These are phyloP conservation scores for Sporothrix schenckii DNA, from an alignment of 2,329 filamentous ascomycete genomes.

Conservation along the genomic window DNA sequence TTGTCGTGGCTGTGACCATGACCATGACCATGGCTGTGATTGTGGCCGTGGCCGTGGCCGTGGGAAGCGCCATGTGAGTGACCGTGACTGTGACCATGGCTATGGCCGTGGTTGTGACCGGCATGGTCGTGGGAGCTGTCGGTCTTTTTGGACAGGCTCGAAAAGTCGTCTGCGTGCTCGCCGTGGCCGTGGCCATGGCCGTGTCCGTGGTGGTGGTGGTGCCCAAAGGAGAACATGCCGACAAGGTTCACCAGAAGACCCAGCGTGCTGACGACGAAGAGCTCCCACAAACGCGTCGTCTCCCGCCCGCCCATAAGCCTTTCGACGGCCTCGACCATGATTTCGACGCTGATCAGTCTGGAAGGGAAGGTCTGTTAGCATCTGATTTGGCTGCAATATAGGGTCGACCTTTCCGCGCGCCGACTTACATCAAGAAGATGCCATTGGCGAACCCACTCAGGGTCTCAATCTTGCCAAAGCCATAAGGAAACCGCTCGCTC, in stretches of 20 bases:
- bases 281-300: constrained; percentile 80
- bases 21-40: constrained; percentile 42
- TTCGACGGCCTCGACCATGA: constrained; percentile 92
- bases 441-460: constrained; percentile 96
- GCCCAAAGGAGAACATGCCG: constrained; percentile 82
- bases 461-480: constrained; percentile 95
- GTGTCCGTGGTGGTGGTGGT: constrained; percentile 60
- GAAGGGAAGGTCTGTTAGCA: neutral
- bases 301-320: constrained; percentile 80
- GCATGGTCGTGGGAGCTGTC: constrained; percentile 40
- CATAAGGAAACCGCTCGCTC: constrained; percentile 86
- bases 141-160: constrained; percentile 38
- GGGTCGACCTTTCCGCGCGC: neutral
- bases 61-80: constrained; percentile 45
- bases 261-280: constrained; percentile 84
- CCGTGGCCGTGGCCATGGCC: constrained; percentile 44
- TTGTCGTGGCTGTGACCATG: constrained; percentile 69
- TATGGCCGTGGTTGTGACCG: constrained; percentile 42
- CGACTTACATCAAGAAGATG: constrained; percentile 79
- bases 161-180: constrained; percentile 40
- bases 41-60: constrained; percentile 42
- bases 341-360: constrained; percentile 91
- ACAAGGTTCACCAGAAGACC: constrained; percentile 90
- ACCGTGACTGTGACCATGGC: constrained; percentile 44
- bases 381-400: neutral